Base-by-base conservation (phyloP, 2,329 filamentous ascomycete genomes). In the Ophiostoma triangulosporum region DNA sequence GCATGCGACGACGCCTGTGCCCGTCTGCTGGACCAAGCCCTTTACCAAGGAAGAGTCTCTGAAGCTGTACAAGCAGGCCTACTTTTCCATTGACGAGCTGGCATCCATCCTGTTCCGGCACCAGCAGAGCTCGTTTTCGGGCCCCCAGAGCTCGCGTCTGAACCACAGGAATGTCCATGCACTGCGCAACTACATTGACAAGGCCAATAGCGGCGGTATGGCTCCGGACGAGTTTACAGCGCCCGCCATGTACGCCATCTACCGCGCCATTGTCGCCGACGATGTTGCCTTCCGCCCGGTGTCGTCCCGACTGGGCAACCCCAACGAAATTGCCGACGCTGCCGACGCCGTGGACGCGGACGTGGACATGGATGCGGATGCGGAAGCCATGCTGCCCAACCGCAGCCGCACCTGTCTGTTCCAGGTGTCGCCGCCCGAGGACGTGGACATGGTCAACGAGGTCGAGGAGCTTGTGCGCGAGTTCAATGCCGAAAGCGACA, bases 211-310 rank as follows among this genome's bases (percentile, higher is more conserved):
- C 64, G 9, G 24, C 6, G 17, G 24, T 4, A 43, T 51, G 8
- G 33, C 7, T 4, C 36, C 20, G 29, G 65, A 64, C 1, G 66
- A 65, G 9, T 74, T 74, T 52, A 67, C 73, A 0, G 58, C 73
- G 1, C 61, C 72, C 27, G 73, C 75, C 8, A 66, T 88, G 5
- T 86, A 88, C 61, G 85, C 86, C 4, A 79, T 89, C 6, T 83
- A 88, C 59, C 77, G 77, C 54, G 76, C 82, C 8, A 64, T 91
- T 7, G 64, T 74, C 24, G 70, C 74, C 38, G 75, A 81, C 56
- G 79, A 82, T 8, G 71, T 80, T 52, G 77, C 73, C 27, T 86
- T 89, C 62, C 72, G 73, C 2, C 70, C 74, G 2, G 57, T 59
- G 49, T 77, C 63, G 14, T 50, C 55, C 7, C 51, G 48, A 27